Evolutionary conservation across 176 grass and related monocot species (phyloP).

Genomic region (Rhipidocladum racemiflorum): DNA sequence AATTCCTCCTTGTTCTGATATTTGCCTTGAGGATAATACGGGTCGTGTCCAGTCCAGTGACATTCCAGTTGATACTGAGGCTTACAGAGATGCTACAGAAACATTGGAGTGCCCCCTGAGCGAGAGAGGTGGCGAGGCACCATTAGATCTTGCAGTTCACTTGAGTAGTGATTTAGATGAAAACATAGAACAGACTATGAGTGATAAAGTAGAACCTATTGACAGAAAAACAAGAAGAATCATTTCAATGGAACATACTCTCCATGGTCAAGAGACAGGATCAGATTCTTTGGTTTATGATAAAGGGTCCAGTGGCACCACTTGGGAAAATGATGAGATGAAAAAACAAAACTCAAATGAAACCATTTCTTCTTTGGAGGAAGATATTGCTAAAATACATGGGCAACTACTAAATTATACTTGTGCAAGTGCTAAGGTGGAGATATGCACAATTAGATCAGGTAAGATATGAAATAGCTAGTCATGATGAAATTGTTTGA

Average conservation of each 20-base stretch:
- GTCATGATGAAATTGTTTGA: conserved; percentile 17
- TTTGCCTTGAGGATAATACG: conserved; percentile 14
- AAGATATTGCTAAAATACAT: conserved; percentile 16
- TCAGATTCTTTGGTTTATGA: not conserved
- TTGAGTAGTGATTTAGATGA: conserved; percentile 20
- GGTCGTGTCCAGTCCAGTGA: not conserved
- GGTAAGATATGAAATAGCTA: conserved; percentile 26
- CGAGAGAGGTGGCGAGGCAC: conserved; percentile 2
- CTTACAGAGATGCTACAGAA: conserved; percentile 8
- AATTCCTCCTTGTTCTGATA: conserved; percentile 7
- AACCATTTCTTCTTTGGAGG: conserved; percentile 16
- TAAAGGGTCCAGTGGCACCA: not conserved
- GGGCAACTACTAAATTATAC: conserved; percentile 5
- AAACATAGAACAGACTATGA: not conserved
- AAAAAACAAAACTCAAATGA: conserved; percentile 16
- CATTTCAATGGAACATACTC: conserved; percentile 16
- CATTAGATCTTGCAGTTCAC: not conserved
- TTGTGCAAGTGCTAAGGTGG: conserved; percentile 18
- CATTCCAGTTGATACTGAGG: conserved; percentile 21
- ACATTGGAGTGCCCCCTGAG: not conserved
- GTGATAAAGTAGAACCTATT: conserved; percentile 8
- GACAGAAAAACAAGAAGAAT: not conserved
- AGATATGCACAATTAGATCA: conserved; percentile 42
- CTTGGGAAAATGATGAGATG: conserved; percentile 4
- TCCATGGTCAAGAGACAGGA: not conserved